Conservation (phyloP, 2,329 filamentous ascomycete species). For the Neopestalotiopsis clavispora region DNA sequence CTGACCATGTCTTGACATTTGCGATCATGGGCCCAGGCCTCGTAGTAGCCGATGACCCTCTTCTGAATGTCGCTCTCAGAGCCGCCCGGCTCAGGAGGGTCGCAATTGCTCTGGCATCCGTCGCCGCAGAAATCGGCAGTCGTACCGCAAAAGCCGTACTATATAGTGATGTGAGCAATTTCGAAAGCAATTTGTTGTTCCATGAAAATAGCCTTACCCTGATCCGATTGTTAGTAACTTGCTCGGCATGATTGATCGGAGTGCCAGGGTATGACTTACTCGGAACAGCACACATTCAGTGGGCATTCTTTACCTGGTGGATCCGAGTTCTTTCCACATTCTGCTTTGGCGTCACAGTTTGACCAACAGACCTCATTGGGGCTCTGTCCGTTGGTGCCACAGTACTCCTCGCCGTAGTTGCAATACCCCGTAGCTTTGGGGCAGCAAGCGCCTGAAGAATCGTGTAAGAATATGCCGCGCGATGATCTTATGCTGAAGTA, state of each 20-base stretch:
- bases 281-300: constrained; percentile 35
- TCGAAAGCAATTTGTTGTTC: no score
- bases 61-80: constrained; percentile 23
- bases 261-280: constrained; percentile 24
- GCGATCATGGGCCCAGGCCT: constrained; percentile 27
- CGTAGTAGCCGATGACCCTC: constrained; percentile 39
- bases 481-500: no score
- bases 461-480: no score
- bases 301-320: constrained; percentile 22
- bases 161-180: no score
- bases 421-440: background rate
- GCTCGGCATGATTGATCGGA: no score
- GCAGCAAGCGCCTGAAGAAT: background rate
- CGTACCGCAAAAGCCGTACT: constrained; percentile 38
- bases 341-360: constrained; percentile 19
- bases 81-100: constrained; percentile 20
- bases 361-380: constrained; percentile 1
- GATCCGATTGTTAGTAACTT: no score
- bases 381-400: background rate
- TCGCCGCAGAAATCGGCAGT: constrained; percentile 28
- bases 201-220: no score
- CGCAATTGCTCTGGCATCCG: constrained; percentile 32
- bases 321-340: constrained; percentile 5
- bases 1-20: background rate
- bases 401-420: background rate